Conservation (phyloP, 441 rosid species). For the Metrosideros polymorpha region DNA sequence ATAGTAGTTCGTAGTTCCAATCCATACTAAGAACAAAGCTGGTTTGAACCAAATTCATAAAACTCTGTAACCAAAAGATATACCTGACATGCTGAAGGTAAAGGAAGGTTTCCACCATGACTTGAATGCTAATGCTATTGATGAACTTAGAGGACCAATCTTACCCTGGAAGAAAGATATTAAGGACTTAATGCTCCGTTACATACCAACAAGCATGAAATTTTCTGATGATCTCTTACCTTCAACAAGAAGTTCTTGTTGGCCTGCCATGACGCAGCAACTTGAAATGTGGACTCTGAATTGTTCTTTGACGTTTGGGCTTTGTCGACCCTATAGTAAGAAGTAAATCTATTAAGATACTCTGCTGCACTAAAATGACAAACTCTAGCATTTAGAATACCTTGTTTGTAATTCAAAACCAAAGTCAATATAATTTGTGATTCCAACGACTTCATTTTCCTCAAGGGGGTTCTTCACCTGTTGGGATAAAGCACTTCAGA, state of each 20-base stretch:
- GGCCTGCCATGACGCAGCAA: conserved; percentile 97
- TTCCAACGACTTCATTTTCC: conserved; percentile 74
- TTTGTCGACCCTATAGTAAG: conserved; percentile 54
- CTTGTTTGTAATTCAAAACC: conserved; percentile 86
- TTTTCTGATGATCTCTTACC: conserved; percentile 23
- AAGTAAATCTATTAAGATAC: neutral
- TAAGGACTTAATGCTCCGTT: neutral
- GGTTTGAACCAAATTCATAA: neutral
- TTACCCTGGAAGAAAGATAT: conserved; percentile 49
- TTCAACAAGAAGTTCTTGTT: conserved; percentile 87
- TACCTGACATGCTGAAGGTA: conserved; percentile 78
- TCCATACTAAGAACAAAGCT: neutral
- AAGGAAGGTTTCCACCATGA: conserved; percentile 99
- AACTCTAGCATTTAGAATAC: conserved; percentile 22
- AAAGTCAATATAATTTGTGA: conserved; percentile 89
- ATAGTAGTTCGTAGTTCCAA: neutral
- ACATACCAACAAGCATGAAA: neutral
- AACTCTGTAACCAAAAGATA: neutral
- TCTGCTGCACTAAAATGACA: neutral
- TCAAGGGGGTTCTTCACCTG: conserved; percentile 93
- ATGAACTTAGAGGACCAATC: conserved; percentile 76
- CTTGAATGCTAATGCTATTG: conserved; percentile 73
- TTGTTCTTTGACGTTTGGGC: conserved; percentile 21
- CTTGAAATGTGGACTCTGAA: conserved; percentile 71
- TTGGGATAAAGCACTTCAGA: neutral